Percentiles rank a stretch among this genome's conserved stretches.
Evolutionary conservation across 306 rosid genomes (phyloP).

Genomic region (Coriaria nepalensis): DNA sequence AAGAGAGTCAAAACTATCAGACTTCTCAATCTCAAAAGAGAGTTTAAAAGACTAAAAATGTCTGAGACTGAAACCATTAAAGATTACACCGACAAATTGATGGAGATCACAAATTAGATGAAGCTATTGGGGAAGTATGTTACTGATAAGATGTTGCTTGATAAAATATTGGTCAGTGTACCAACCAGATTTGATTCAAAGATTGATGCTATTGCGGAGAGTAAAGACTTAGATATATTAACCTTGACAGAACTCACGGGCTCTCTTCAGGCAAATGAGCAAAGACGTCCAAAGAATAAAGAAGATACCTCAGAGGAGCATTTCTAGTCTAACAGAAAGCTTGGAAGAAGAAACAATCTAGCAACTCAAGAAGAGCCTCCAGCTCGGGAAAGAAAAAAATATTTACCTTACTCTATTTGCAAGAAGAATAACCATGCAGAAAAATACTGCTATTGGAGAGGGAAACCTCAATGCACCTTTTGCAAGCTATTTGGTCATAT

Average conservation of each 20-base stretch:
- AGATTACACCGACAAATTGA: constrained; percentile 1
- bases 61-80: constrained; percentile 1
- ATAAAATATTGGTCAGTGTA: constrained; percentile 8
- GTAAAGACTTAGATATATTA: neutral
- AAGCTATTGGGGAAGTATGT: neutral
- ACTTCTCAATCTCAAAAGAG: constrained; percentile 2
- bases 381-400: neutral
- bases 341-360: neutral
- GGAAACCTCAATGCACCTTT: too few relatives aligned
- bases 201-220: neutral
- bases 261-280: constrained; percentile 5
- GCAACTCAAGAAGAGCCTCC: neutral
- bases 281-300: constrained; percentile 1
- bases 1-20: constrained; percentile 7
- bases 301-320: neutral
- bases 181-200: constrained; percentile 6
- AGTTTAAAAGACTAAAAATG: constrained; percentile 9
- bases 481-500: too few relatives aligned
- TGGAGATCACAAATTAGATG: neutral
- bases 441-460: too few relatives aligned
- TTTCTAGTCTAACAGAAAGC: neutral
- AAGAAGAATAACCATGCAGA: too few relatives aligned
- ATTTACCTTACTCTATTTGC: neutral
- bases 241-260: neutral
- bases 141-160: neutral